Base-by-base conservation (phyloP, 306 rosid genomes). In the Fragaria iinumae region DNA sequence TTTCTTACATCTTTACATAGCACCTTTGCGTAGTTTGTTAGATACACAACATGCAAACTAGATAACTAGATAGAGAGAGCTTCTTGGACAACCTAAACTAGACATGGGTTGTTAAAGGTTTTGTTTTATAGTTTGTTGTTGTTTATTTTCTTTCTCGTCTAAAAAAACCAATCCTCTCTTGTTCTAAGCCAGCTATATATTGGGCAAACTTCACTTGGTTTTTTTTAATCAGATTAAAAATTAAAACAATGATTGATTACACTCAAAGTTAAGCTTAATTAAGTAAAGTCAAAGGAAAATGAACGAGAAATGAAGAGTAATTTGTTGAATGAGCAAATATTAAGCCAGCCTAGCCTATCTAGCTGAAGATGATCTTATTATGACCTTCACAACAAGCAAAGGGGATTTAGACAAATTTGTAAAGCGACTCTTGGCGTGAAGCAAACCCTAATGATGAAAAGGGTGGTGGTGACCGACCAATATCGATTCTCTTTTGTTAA, bases 371-470 rank as follows among this genome's bases (percentile, higher is more conserved):
- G 8, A 23, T 32, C 34, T 32, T 59, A 80, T 68, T 41, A 77
- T 45, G 78, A 77, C 77, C 39, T 75, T 7, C 65, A 11, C 66
- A 59, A 67, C 56, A 77, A 70, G 75, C 69, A 80, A 74, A 50
- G 38, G 11, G 38, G 11, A 39, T 38, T 8, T 52, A 18, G 7
- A 8, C 29, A 80, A 69, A 69, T 56, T 32, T 48, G 48, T 59
- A 34, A 72, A 67, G 75, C 12, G 70, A 52, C 71, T 70, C 70
- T 74, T 79, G 84, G 87, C 73, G 62, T 65, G 83, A 80, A 59
- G 79, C 45, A 77, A 83, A 68, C 67, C 74, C 69, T 75, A 78
- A 88, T 81, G 27, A 78, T 82, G 79, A 85, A 84, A 50, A 39
- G 8, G 36, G 80, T 77, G 70, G 74, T 57, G 74, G 55, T 73